Evolutionary conservation across 306 rosid species (phyloP), one percentile per base, ranked within the genome.

Genomic region (Cucurbita pepo): DNA sequence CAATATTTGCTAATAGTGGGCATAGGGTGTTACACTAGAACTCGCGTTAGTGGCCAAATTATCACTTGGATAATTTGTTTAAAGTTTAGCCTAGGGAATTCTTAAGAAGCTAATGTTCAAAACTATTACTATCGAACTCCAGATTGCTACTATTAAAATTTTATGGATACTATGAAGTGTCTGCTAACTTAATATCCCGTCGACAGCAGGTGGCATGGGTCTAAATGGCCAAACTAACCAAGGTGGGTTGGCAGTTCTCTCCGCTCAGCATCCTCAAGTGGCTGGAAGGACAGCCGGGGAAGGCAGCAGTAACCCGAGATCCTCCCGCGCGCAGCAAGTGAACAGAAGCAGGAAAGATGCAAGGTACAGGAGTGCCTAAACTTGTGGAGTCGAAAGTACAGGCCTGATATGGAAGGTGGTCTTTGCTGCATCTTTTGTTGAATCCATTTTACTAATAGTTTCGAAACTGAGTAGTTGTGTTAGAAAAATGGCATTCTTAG

Each of bases 361-460:
- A 67, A 67, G 56, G 38, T 25, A 67, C 56, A 13, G 43, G 72
- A 47, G 52, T 67, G 72, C 72, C 56, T 67, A 67, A 67, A 13
- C 34, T 41, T 3, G 2, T 7, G 9, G 47, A 47, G 13, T 47
- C 2, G 51, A 1, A 65, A 41, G 52, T 19, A 21, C 12, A 43
- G 53, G 13, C 55, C 3, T 52, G 52, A 38, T 18, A n/a, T 43
- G 56, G 72, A 21, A 19, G 40, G 11, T 44, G 38, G 10, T 45
- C 56, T 7, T 11, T 44, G 54, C 21, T 45, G 41, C n/a, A 11
- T 12, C 40, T 45, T 7, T 13, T 45, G 25, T 21, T 22, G 34
- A 15, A 67, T 22, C 51, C 14, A 8, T 47, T 10, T 30, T 30
- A 30, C 34, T 30, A 30, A 30, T 30, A 30, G 34, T 30, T 30